phyloP scores from a whole-genome alignment of 192 early-diverging fungal genomes.

The Spizellomyces punctatus region DNA sequence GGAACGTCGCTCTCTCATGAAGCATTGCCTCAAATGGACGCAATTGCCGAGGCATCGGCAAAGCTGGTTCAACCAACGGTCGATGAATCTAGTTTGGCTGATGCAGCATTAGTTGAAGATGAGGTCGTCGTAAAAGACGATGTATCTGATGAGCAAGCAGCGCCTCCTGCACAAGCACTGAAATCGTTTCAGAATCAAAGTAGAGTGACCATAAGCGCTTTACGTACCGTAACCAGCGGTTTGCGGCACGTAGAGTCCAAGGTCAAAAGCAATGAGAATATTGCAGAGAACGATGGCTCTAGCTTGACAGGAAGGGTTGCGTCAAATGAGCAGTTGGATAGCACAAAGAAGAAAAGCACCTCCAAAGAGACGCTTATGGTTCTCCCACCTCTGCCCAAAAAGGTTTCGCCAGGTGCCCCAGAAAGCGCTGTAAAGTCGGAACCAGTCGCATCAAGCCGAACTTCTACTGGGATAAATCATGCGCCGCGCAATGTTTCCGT shows the following conservation, averaged over 20 bases:
- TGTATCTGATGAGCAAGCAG: slow-evolving; percentile 19
- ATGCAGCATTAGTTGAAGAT: slow-evolving; percentile 6
- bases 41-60: slow-evolving; percentile 21
- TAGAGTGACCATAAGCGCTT: no score
- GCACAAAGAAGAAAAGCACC: no score
- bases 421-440: neutral
- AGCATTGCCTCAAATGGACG: slow-evolving; percentile 16
- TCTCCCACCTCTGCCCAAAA: slow-evolving; percentile 15
- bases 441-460: slow-evolving; percentile 7
- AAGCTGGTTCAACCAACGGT: slow-evolving; percentile 12
- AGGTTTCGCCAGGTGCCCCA: neutral
- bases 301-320: no score
- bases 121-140: slow-evolving; percentile 31
- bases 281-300: no score
- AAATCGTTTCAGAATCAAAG: slow-evolving; percentile 8
- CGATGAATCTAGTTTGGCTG: neutral
- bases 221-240: no score
- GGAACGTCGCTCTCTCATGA: neutral
- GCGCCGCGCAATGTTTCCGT: slow-evolving; percentile 13
- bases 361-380: no score
- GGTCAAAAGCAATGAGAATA: no score
- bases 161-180: slow-evolving; percentile 20
- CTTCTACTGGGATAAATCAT: neutral
- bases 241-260: no score
- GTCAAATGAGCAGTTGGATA: no score